Conservation (phyloP, 768 basidiomycete genomes). For the Collybiopsis confluens region DNA sequence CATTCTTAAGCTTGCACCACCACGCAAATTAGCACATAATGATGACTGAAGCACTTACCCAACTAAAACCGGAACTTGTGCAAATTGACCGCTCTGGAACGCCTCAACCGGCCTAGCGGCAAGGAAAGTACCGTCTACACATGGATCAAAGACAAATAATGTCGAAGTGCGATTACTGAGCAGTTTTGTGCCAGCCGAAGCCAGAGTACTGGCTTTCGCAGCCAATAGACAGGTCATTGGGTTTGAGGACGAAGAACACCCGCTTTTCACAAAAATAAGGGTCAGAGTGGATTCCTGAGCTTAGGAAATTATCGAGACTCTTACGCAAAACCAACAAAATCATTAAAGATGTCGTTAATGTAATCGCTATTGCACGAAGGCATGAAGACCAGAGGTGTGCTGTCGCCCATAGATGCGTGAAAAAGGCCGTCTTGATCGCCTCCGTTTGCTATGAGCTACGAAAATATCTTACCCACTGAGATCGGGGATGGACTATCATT, state of each 20-base stretch:
- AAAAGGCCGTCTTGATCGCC: conserved; percentile 35
- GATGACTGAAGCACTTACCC: conserved; percentile 22
- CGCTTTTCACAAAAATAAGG: conserved; percentile 22
- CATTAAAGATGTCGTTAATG: conserved; percentile 28
- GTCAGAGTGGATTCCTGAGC: neutral
- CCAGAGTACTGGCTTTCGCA: conserved; percentile 21
- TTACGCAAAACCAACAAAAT: conserved; percentile 33
- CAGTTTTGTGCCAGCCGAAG: conserved; percentile 27
- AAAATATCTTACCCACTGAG: no score
- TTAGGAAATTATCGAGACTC: conserved; percentile 8
- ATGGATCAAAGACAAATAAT: conserved; percentile 34
- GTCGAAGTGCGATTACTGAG: conserved; percentile 26
- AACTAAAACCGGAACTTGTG: conserved; percentile 35
- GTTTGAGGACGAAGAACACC: conserved; percentile 10
- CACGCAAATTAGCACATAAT: no score
- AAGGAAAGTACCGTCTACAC: conserved; percentile 31
- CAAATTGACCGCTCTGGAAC: conserved; percentile 31
- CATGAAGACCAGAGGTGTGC: conserved; percentile 34
- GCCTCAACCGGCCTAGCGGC: conserved; percentile 33
- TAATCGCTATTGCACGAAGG: conserved; percentile 30
- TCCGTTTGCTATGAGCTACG: conserved; percentile 33
- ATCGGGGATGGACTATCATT: neutral
- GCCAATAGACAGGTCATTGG: conserved; percentile 31
- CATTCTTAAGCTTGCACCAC: neutral
- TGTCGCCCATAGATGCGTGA: conserved; percentile 39